These are phyloP conservation scores for Penicillium atrosanguineum DNA, from an alignment of 495 filamentous ascomycete genomes.

Conservation along the genomic window DNA sequence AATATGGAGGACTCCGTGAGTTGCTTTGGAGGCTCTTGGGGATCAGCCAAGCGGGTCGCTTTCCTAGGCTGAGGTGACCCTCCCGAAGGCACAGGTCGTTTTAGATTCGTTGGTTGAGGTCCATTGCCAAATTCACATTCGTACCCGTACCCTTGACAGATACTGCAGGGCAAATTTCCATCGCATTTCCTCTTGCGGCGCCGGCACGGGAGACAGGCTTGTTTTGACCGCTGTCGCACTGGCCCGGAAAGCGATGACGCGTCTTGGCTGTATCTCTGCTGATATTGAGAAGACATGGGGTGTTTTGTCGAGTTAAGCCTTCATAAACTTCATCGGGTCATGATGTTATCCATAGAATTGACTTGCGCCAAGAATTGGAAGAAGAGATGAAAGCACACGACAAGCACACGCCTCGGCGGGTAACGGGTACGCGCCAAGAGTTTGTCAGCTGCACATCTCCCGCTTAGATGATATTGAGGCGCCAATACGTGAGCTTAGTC, in stretches of 20 bases:
- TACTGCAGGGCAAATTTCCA: conserved; percentile 36
- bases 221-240: conserved; percentile 26
- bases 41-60: conserved; percentile 1
- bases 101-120: conserved; percentile 1
- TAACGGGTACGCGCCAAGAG: no score
- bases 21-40: not conserved
- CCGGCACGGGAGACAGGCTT: conserved; percentile 42
- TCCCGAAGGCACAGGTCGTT: not conserved
- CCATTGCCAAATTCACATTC: conserved; percentile 32
- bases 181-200: conserved; percentile 46
- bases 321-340: not conserved
- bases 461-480: no score
- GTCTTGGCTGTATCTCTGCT: not conserved
- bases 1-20: conserved; percentile 11
- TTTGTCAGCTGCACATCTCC: no score
- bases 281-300: not conserved
- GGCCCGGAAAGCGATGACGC: not conserved
- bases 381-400: not conserved
- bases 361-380: not conserved
- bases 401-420: not conserved
- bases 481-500: no score
- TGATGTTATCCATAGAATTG: not conserved
- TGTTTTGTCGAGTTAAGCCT: not conserved
- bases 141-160: conserved; percentile 42
- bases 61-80: conserved; percentile 3